A percentile compares a stretch with the other conserved stretches of the same genome.
Conservation (phyloP, 2,329 filamentous ascomycete species). For the Coleophoma eucalyptorum region DNA sequence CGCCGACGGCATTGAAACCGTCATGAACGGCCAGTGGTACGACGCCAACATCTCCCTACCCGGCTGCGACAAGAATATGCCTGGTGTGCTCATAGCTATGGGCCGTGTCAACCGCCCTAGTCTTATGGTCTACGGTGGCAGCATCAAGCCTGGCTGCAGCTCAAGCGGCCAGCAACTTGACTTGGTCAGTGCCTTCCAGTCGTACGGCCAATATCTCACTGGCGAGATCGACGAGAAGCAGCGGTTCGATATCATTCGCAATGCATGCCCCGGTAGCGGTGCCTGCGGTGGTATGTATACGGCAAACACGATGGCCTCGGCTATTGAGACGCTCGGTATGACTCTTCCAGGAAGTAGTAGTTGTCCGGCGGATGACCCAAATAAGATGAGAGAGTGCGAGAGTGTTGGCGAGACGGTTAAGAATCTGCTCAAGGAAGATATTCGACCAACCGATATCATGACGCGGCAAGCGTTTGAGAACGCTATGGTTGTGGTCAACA, state of each 20-base stretch:
- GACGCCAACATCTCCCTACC: slow-evolving; percentile 96
- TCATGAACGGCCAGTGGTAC: slow-evolving; percentile 99
- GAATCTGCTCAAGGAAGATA: slow-evolving; percentile 71
- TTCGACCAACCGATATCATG: slow-evolving; percentile 73
- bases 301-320: slow-evolving; percentile 72
- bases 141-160: slow-evolving; percentile 84
- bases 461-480: slow-evolving; percentile 80
- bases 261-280: slow-evolving; percentile 82
- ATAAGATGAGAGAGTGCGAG: slow-evolving; percentile 71
- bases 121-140: slow-evolving; percentile 96
- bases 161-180: slow-evolving; percentile 76
- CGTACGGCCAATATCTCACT: slow-evolving; percentile 90
- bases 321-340: slow-evolving; percentile 71
- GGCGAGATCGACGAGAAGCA: slow-evolving; percentile 88
- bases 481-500: slow-evolving; percentile 78
- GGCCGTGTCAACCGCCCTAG: slow-evolving; percentile 89
- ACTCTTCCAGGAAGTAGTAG: slow-evolving; percentile 80
- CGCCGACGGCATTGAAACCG: slow-evolving; percentile 96
- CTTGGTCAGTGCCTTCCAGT: slow-evolving; percentile 96
- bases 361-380: slow-evolving; percentile 70
- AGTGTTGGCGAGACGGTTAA: slow-evolving; percentile 70
- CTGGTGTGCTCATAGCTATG: slow-evolving; percentile 88
- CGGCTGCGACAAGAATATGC: slow-evolving; percentile 99
- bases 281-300: slow-evolving; percentile 87
- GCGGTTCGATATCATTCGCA: slow-evolving; percentile 89